Base-by-base conservation (phyloP, 2,329 filamentous ascomycete species). In the Didymella sp. region DNA sequence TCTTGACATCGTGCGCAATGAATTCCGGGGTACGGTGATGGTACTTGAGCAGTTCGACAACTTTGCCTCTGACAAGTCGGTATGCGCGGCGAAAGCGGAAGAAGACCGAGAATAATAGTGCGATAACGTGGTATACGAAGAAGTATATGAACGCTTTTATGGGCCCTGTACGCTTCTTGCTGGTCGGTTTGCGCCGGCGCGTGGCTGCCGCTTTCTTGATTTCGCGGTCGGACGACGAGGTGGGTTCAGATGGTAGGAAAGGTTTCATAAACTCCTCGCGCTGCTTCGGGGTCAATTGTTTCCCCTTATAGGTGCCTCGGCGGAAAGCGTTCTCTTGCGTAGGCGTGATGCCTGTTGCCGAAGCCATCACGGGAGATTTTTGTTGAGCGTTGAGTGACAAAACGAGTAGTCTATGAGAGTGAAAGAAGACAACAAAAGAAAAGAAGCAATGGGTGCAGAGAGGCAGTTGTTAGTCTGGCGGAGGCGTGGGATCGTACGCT, bases 1-100 rank as follows among this genome's bases (percentile, higher is more conserved):
- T 83, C 74, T 87, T 87, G 24, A 98, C 89, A 78, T 99, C 95
- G 70, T 89, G 88, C 70, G 89, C 87, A 66, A 99, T 96, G 72
- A 96, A 87, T 73, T 96, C 91, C 7, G 95, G 95, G 0, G 94
- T 96, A 49, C 91, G 90, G 77, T 99, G 95, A 79, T 99, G 96
- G 79, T 99, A 95, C 76, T 94, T 93, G 51, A 96, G 82, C 59
- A 98, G 85, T 9, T 91, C 90, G 50, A 92, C 85, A 62, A 94
- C 80, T 58, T 90, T 88, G 74, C 95, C 90, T 65, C 87, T 82
- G 46, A 96, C 83, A 8, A 89, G 85, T 74, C 94, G 89, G 79
- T 92, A 95, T 52, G 87, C 86, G 72, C 92, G 88, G 56, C 93
- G 88, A 56, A 91, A 78, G 61, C 92, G 89, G 64, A 97, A 89